Evolutionary conservation across 768 basidiomycete genomes (phyloP), one percentile per base, ranked within the genome.

Genomic region (Tylopilus balloui): DNA sequence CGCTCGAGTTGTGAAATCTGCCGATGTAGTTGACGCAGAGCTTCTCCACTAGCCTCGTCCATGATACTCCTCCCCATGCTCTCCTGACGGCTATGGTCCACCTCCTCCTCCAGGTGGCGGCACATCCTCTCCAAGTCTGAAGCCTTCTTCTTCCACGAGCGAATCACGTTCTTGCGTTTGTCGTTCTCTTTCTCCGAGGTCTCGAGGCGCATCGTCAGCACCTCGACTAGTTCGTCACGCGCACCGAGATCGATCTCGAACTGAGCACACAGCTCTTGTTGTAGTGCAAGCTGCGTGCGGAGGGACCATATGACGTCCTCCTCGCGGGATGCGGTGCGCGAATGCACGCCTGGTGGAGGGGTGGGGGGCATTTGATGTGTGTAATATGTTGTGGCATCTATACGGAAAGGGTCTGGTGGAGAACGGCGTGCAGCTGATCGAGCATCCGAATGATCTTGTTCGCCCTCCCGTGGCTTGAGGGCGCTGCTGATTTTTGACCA

Each of bases 51-150:
- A 2, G 88, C 85, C 55, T 84, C 85, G 58, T 88, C 87, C 76
- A 95, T 93, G 34, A 94, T 69, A 53, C 90, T 88, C 17, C 84
- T 72, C 51, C 88, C 86, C 66, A 91, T 71, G 58, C 84, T 88
- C 60, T 89, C 88, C 56, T 88, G 83, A 34, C 92, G 76, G 36
- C 86, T 86, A 7, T 79, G 75, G 52, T 97, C 94, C 24, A 94
- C 87, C 62, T 94, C 88, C 62, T 94, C 92, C 71, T 95, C 87
- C 25, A 86, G 73, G 48, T 73, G 69, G 14, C 81, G 75, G 45
- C 83, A 83, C 51, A 79, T 72, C 53, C 73, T 77, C 68, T 91
- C 87, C 40, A 92, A 69, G 54, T 89, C 86, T 45, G 74, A 73
- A 3, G 89, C 83, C 55, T 86, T 87, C 71, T 86, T 86, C 71